Conservation (phyloP, 257 asterid species). For the Gynochthodes officinalis region DNA sequence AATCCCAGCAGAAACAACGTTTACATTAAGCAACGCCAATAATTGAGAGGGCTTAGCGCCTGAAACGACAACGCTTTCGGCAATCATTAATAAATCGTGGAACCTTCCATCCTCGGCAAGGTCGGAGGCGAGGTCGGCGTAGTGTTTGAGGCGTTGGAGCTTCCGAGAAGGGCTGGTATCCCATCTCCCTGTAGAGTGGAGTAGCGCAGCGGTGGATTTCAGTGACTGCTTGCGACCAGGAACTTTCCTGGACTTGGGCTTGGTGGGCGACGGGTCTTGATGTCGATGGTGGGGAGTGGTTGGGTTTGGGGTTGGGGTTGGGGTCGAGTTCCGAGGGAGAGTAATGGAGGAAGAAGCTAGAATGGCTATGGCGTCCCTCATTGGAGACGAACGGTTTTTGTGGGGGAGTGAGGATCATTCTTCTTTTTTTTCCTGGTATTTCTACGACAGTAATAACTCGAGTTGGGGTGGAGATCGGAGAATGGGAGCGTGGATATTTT, state of each 20-base stretch:
- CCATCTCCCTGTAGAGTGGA: constrained; percentile 42
- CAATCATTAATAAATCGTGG: constrained; percentile 60
- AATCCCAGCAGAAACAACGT: constrained; percentile 54
- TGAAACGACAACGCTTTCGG: constrained; percentile 57
- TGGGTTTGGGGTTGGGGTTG: neutral
- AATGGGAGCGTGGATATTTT: too few species aligned
- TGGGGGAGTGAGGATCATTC: constrained; percentile 21
- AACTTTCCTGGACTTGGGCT: constrained; percentile 29
- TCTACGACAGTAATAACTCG: neutral
- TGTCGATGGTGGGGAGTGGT: constrained; percentile 25
- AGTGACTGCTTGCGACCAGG: constrained; percentile 17
- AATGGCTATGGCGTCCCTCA: constrained; percentile 69
- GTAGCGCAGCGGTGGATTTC: constrained; percentile 32
- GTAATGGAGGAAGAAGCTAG: constrained; percentile 51
- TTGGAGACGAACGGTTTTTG: constrained; percentile 44
- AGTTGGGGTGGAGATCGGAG: too few species aligned
- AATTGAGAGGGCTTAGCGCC: constrained; percentile 51
- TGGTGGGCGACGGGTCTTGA: constrained; percentile 31
- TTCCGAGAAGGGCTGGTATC: constrained; percentile 16
- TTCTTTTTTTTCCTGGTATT: neutral
- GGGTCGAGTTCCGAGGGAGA: constrained; percentile 43
- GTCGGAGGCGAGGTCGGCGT: constrained; percentile 70
- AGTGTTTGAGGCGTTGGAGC: constrained; percentile 39
- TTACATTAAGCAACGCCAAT: constrained; percentile 30
- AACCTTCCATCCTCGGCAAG: constrained; percentile 74